phyloP scores from a whole-genome alignment of 495 filamentous ascomycete genomes.

The Durotheca rogersii region DNA sequence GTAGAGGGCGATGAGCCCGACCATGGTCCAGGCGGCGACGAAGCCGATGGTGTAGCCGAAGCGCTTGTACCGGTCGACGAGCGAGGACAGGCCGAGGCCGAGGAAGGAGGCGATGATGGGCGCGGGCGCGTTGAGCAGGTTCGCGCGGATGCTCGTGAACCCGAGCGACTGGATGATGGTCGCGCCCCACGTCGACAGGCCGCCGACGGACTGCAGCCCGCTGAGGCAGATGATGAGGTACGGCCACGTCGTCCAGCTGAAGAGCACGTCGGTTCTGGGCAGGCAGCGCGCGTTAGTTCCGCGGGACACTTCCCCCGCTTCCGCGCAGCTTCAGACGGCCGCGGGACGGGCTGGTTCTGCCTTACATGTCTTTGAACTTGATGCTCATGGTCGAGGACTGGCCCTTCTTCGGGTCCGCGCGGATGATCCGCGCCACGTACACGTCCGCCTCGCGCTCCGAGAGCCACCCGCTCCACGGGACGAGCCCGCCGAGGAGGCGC shows the following conservation, averaged over 20 bases:
- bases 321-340: too few relatives aligned
- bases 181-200: constrained; percentile 14
- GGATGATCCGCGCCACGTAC: constrained; percentile 15
- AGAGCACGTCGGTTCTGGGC: constrained; percentile 15
- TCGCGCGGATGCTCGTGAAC: constrained; percentile 19
- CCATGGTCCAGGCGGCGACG: constrained; percentile 16
- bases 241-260: constrained; percentile 18
- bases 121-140: constrained; percentile 16
- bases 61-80: constrained; percentile 21
- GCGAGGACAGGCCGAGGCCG: constrained; percentile 6
- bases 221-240: constrained; percentile 25
- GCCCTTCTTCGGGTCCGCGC: constrained; percentile 19
- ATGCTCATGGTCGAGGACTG: constrained; percentile 19
- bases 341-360: too few relatives aligned
- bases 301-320: too few relatives aligned
- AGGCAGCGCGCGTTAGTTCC: too few relatives aligned
- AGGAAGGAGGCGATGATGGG: constrained; percentile 11
- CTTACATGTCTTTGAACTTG: constrained; percentile 16
- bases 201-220: constrained; percentile 16
- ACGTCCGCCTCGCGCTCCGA: constrained; percentile 19
- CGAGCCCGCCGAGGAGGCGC: constrained; percentile 16
- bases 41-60: constrained; percentile 21
- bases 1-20: constrained; percentile 21
- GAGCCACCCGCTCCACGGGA: constrained; percentile 20
- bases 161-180: constrained; percentile 18